These are phyloP conservation scores for Tulasnella sp. DNA, from an alignment of 768 basidiomycete species.

Conservation along the genomic window DNA sequence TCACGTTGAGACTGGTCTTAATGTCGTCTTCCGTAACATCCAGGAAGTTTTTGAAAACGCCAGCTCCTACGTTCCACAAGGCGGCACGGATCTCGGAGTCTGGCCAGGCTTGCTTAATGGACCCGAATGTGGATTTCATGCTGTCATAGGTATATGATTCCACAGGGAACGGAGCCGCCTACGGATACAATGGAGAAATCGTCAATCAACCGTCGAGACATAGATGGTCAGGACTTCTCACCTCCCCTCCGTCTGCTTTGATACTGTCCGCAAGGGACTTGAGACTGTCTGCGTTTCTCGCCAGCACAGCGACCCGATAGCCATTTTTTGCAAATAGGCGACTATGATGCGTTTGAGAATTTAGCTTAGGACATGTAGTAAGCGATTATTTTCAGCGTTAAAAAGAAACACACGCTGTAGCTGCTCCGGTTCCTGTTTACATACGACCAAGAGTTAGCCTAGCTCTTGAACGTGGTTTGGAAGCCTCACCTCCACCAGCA, in stretches of 20 bases:
- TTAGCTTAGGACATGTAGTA: neutral
- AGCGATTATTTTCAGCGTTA: neutral
- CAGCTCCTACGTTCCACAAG: constrained; percentile 49
- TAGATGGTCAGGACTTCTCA: constrained; percentile 20
- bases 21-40: constrained; percentile 49
- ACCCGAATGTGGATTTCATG: constrained; percentile 36
- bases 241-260: constrained; percentile 46
- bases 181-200: too few relatives aligned
- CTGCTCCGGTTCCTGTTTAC: constrained; percentile 31
- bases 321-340: constrained; percentile 33
- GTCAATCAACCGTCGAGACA: too few relatives aligned
- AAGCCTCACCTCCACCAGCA: constrained; percentile 25
- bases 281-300: constrained; percentile 43
- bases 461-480: neutral
- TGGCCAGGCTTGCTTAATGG: constrained; percentile 40
- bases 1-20: constrained; percentile 37
- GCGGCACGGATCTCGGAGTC: constrained; percentile 45
- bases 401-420: constrained; percentile 28
- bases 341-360: too few relatives aligned
- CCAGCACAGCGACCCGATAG: constrained; percentile 55
- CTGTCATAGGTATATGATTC: constrained; percentile 26
- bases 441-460: constrained; percentile 14
- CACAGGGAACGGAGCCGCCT: constrained; percentile 52
- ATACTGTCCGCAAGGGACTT: constrained; percentile 43
- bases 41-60: constrained; percentile 56